Conservation (phyloP, 2,329 filamentous ascomycete species). For the Pseudogymnoascus sp. region DNA sequence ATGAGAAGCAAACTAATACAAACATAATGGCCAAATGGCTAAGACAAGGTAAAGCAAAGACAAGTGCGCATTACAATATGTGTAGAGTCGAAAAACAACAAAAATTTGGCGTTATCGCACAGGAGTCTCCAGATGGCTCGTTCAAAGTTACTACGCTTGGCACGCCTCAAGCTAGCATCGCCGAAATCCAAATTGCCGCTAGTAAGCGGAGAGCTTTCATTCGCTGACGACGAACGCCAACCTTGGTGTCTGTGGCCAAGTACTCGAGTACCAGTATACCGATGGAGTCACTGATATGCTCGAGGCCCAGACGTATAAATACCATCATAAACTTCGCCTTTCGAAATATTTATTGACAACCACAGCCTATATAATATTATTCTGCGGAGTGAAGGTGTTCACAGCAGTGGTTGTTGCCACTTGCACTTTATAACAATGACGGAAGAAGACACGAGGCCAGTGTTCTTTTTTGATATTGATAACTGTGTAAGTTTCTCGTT, state of each 20-base stretch:
- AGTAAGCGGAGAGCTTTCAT: background rate
- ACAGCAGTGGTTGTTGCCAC: background rate
- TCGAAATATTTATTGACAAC: background rate
- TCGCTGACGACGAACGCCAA: background rate
- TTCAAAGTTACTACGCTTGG: background rate
- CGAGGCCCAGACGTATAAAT: background rate
- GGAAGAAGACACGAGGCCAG: slow-evolving; percentile 34
- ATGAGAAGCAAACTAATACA: slow-evolving; percentile 5
- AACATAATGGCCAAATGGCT: slow-evolving; percentile 3
- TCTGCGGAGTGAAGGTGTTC: background rate
- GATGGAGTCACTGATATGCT: slow-evolving; percentile 3
- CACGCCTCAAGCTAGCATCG: background rate
- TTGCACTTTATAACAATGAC: background rate
- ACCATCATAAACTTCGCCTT: background rate
- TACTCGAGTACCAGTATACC: background rate
- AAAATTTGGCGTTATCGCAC: background rate
- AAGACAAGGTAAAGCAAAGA: background rate
- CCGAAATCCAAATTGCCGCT: background rate
- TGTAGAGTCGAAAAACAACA: background rate
- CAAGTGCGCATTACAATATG: background rate
- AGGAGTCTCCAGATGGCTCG: background rate
- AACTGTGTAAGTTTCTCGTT: slow-evolving; percentile 63
- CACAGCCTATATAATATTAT: background rate
- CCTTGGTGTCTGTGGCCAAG: background rate
- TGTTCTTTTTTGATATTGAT: slow-evolving; percentile 88